Evolutionary conservation across 306 rosid genomes (phyloP).

Genomic region (Cicer bijugum): DNA sequence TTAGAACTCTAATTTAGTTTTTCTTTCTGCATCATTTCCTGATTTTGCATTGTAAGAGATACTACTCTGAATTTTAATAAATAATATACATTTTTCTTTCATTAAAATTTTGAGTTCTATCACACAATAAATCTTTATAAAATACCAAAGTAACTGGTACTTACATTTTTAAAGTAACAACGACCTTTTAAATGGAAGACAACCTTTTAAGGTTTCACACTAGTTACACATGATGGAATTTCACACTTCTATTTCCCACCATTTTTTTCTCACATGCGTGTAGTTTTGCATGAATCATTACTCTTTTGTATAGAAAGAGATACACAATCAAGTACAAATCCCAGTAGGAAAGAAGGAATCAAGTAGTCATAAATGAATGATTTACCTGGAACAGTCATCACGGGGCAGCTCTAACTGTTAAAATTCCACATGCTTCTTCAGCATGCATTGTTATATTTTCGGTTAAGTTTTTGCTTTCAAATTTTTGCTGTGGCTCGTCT

Average conservation of each 20-base stretch:
- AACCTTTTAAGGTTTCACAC: conserved; percentile 27
- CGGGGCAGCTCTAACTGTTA: conserved; percentile 48
- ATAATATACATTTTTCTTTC: no score
- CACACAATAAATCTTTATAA: background rate
- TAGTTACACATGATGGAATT: background rate
- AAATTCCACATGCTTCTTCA: conserved; percentile 43
- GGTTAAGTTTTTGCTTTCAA: conserved; percentile 53
- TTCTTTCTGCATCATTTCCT: no score
- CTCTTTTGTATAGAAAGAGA: background rate
- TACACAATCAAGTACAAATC: conserved; percentile 36
- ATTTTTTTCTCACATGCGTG: background rate
- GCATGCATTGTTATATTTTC: conserved; percentile 47
- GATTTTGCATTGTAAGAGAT: no score
- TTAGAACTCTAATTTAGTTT: no score
- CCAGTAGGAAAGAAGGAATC: conserved; percentile 35
- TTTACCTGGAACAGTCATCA: conserved; percentile 64
- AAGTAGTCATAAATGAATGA: conserved; percentile 39
- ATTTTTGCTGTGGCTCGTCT: conserved; percentile 59
- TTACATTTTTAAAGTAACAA: background rate
- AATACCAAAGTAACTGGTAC: background rate
- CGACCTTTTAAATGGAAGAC: conserved; percentile 6
- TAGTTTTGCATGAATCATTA: background rate
- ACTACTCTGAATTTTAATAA: no score
- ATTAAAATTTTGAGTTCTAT: no score
- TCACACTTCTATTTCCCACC: background rate